Percentiles rank a stretch among this genome's conserved stretches.
Conservation (phyloP, 2,329 filamentous ascomycete genomes). For the Aspergillus thermomutatus region DNA sequence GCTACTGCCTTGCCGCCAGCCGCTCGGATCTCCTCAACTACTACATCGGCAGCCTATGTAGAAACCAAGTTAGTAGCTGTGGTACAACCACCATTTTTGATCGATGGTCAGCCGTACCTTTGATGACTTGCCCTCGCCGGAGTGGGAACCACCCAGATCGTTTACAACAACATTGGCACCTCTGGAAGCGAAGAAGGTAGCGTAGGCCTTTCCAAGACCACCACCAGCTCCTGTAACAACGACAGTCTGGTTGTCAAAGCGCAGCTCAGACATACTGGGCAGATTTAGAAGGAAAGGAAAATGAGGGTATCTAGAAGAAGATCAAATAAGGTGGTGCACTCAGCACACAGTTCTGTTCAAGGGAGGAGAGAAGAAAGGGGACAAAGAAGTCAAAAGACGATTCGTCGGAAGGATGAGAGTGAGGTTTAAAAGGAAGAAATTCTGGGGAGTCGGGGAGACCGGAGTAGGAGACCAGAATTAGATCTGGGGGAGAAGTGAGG, state of each 20-base stretch:
- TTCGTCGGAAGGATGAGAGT: not conserved
- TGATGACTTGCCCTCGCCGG: slow-evolving; percentile 81
- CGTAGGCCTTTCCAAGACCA: slow-evolving; percentile 78
- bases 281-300: slow-evolving; percentile 6
- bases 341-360: not conserved
- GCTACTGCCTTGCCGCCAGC: slow-evolving; percentile 93
- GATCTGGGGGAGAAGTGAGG: slow-evolving; percentile 14
- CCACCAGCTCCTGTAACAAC: slow-evolving; percentile 84
- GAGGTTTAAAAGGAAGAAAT: slow-evolving; percentile 17
- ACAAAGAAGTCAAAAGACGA: not conserved
- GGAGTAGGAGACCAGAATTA: slow-evolving; percentile 15
- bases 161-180: slow-evolving; percentile 96
- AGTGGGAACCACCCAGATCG: slow-evolving; percentile 88
- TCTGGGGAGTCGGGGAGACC: slow-evolving; percentile 20
- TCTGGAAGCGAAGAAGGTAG: slow-evolving; percentile 83
- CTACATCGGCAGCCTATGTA: slow-evolving; percentile 59
- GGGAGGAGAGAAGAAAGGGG: slow-evolving; percentile 5
- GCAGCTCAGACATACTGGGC: slow-evolving; percentile 62
- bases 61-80: slow-evolving; percentile 53
- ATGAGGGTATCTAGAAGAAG: slow-evolving; percentile 10
- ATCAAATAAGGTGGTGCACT: not conserved
- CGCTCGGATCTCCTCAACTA: slow-evolving; percentile 58
- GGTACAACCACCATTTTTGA: slow-evolving; percentile 59
- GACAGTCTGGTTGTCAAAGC: slow-evolving; percentile 85
- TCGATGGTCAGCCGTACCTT: slow-evolving; percentile 57